phyloP scores from a whole-genome alignment of 306 rosid species.

The Trifolium fragiferum region DNA sequence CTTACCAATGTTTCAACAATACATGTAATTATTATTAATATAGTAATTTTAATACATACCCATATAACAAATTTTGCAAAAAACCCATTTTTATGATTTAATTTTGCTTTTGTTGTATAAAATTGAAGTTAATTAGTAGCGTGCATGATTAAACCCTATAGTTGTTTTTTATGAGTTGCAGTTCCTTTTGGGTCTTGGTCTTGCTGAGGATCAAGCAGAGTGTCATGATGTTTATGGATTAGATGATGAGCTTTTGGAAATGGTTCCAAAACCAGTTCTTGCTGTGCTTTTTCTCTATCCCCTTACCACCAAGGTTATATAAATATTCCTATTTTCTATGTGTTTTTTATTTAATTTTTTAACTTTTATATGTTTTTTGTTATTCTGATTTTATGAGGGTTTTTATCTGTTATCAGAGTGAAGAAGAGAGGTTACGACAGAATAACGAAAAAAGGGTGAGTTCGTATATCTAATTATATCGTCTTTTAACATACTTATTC shows the following conservation, averaged over 20 bases:
- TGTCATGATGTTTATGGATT: conserved; percentile 91
- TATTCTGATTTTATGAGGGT: conserved; percentile 33
- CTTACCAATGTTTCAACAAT: not conserved
- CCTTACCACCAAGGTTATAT: conserved; percentile 64
- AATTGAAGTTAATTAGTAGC: not conserved
- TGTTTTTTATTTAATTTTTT: not conserved
- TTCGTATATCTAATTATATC: conserved; percentile 9
- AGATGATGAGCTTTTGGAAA: conserved; percentile 83
- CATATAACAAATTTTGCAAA: not conserved
- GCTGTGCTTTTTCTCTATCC: conserved; percentile 97
- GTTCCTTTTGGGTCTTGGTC: conserved; percentile 94
- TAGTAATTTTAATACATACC: not conserved
- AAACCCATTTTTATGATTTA: not conserved
- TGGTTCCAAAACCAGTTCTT: conserved; percentile 96
- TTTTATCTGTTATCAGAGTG: conserved; percentile 60
- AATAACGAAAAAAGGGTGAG: conserved; percentile 61
- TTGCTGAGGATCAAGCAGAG: conserved; percentile 69
- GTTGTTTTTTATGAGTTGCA: conserved; percentile 47
- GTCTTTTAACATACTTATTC: conserved; percentile 17
- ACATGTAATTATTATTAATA: not conserved
- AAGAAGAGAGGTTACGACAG: conserved; percentile 86
- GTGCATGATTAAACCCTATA: conserved; percentile 13
- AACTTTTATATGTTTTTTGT: not conserved
- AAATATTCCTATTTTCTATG: not conserved
- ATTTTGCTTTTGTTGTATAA: not conserved